Evolutionary conservation across 2,329 filamentous ascomycete genomes (phyloP), one percentile per base, ranked within the genome.

Genomic region (Cladosporium sp.): DNA sequence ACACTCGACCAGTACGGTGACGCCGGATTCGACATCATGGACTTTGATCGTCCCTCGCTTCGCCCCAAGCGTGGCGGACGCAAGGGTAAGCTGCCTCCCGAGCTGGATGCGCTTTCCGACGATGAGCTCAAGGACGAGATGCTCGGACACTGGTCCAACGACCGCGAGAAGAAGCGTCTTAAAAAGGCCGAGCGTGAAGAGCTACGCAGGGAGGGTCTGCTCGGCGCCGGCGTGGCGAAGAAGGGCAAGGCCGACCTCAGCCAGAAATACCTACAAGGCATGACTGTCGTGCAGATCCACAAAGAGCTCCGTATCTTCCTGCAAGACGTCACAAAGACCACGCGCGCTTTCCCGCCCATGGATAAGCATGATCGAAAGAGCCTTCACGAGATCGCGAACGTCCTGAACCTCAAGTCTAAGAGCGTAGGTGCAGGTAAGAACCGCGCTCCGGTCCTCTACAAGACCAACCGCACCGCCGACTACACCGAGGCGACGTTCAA

Each of bases 11-110:
- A 85, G 64, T 82, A 88, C 65, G 87, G 89, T 67, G 89, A 88
- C 60, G 86, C 89, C 67, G 90, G 88, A 10, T 89, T 97, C 68
- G 92, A 97, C 73, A 82, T 96, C 53, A 94, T 95, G 89, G 91
- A 96, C 72, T 92, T 91, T 79, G 85, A 91, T 18, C 84, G 88
- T 28, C 88, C 89, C 1, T 92, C 88, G 62, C 76, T 93, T 6
- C 85, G 83, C 64, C 87, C 84, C 67, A 89, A 87, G 72, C 81
- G 84, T 69, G 92, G 91, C 76, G 87, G 86, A 51, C 82, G 83
- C 16, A 85, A 86, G 67, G 82, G 75, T 39, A 71, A 70, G 81
- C 64, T 75, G 11, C 75, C 75, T 2, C 67, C 73, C 7, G 75
- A 75, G 66, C 69, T 78, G 18, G 74, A 74, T 5, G 78, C 78